These are phyloP conservation scores for Scutellaria minor DNA, from an alignment of 257 asterid genomes.

Conservation along the genomic window DNA sequence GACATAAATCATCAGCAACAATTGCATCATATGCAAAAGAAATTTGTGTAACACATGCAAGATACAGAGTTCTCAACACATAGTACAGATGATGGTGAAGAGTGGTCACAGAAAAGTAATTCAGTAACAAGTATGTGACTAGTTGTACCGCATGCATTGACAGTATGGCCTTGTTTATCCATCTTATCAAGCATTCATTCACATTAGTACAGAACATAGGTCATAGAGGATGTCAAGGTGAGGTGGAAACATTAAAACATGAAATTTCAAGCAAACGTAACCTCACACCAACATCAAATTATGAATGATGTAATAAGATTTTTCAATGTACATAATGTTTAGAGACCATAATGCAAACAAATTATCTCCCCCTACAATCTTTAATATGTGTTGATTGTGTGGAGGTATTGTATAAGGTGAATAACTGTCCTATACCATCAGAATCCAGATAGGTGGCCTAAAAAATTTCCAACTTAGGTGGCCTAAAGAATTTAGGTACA, in stretches of 20 bases:
- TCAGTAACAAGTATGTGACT: not conserved
- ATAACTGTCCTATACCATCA: not conserved
- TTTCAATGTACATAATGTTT: not conserved
- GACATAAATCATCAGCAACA: not conserved
- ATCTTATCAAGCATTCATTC: not conserved
- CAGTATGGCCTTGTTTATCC: not conserved
- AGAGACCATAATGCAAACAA: not conserved
- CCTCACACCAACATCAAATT: not conserved
- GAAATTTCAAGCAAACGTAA: not conserved
- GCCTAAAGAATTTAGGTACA: not conserved
- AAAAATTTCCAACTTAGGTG: not conserved
- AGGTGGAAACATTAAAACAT: not conserved
- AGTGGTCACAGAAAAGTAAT: not conserved
- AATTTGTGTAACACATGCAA: no score
- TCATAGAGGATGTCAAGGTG: not conserved
- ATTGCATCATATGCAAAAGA: constrained; percentile 2
- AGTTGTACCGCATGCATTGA: not conserved
- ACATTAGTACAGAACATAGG: constrained; percentile 16
- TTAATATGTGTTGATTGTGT: not conserved
- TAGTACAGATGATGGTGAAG: not conserved
- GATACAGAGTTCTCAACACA: not conserved
- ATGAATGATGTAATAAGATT: not conserved
- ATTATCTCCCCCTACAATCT: not conserved
- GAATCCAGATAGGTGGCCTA: not conserved
- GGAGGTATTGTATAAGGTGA: not conserved